Evolutionary conservation across 2,329 filamentous ascomycete genomes (phyloP), one percentile per base, ranked within the genome.

Genomic region (Xylaria arbuscula): DNA sequence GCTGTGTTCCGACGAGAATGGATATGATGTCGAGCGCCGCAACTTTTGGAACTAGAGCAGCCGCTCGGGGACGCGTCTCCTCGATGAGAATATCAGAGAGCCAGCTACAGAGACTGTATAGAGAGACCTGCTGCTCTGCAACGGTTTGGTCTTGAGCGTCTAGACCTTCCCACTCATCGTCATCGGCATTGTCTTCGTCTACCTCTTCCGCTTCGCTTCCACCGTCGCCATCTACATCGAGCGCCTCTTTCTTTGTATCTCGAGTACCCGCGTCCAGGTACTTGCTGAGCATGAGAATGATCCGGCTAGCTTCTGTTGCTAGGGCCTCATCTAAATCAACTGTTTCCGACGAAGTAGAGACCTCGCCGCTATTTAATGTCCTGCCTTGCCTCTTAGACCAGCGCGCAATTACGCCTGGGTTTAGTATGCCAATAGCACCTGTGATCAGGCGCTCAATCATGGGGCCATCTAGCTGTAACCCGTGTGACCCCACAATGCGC

Each of bases 211-310:
- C 83, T 0, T 55, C 48, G n/a, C 58, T 53, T 32, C 82, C 81
- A 7, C 84, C 83, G 0, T 82, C 81, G 15, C 83, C 82, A 0
- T 83, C 83, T 4, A 82, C 83, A 1, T 82, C 81, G 2, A 80
- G 60, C 15, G 71, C 54, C 2, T 80, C 81, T 10, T 60, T 63
- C 34, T 75, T 69, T 1, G 80, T 80, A 9, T 81, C 79, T 19
- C 83, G 83, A 78, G 84, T 82, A 71, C 90, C 92, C 88, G 87
- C 75, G 83, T 90, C 68, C 85, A 89, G 80, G 66, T 85, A 85
- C 24, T 83, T 88, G 50, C 90, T 93, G 0, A 99, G 84, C 83
- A 97, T 97, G 45, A 95, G 86, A 42, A 97, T 83, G 71, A 97
- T 93, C 72, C 93, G 92, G 3, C 93, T 89, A 13, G 90, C 90